Base-by-base conservation (phyloP, 257 asterid genomes). In the Rhazya stricta region DNA sequence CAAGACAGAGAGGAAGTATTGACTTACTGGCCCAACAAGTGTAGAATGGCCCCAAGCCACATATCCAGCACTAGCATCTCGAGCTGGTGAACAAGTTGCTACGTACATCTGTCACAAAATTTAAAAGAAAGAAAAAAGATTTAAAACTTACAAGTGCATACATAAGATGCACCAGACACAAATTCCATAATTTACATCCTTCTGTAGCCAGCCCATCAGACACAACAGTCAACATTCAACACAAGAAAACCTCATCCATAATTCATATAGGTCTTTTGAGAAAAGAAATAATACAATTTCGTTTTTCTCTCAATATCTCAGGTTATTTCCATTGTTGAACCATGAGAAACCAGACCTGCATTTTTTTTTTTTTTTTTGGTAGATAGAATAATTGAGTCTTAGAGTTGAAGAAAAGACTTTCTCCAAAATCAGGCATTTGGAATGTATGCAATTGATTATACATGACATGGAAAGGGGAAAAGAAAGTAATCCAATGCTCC, bases 31-130 rank as follows among this genome's bases (percentile, higher is more conserved):
- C 74, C 98, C 96, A 61, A 95, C 76, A n/a, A 95, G 93, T 5
- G 99, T 86, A 34, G 99, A 95, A 82, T 92, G 99, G 7, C 99
- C 99, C 99, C 98, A 95, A 25, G 96, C 99, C 43, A 92, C 87
- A 43, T 89, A 92, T 74, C 94, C 97, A 81, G 93, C 97, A 70
- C 77, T 81, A 81, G 79, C 82, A 80, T 88, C 96, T 65, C 99
- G 93, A 82, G 98, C 98, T 77, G 99, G 98, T 4, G 99, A 87
- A 79, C 99, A 94, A 68, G 98, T 92, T 72, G 97, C 99, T 65
- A 95, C 90, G 57, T 86, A 95, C 78, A 92, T 41, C 98, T 95
- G 91, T 73, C 81, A 83, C 75, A 76, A 73, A 4, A 79, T n/a
- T n/a, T 65, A 67, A 54, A 80, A 77, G 72, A 54, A 51, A n/a